Percentiles rank a stretch among this genome's conserved stretches.
These are phyloP conservation scores for Sclerotinia nivalis DNA, from an alignment of 2,329 filamentous ascomycete genomes.

Conservation along the genomic window DNA sequence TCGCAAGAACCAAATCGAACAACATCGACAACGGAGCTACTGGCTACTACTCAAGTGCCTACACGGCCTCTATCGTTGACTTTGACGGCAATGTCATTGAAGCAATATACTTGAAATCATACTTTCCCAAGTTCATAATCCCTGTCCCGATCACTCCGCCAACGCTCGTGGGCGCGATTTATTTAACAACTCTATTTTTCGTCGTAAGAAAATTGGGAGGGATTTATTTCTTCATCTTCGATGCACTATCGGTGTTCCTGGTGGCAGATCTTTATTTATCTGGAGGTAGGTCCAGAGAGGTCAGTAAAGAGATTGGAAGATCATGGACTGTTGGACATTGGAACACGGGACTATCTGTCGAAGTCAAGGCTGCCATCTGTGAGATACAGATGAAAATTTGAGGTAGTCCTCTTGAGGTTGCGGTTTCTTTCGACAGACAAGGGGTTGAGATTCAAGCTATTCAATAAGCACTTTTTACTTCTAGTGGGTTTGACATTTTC, in stretches of 20 bases:
- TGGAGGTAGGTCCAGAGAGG: background rate
- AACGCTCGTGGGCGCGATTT: background rate
- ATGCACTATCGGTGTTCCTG: background rate
- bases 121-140: background rate
- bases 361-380: background rate
- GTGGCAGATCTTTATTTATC: background rate
- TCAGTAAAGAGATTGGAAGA: background rate
- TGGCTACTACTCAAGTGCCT: background rate
- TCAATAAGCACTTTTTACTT: background rate
- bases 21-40: background rate
- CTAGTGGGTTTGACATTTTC: no score
- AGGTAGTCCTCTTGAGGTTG: background rate
- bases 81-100: slow-evolving; percentile 3
- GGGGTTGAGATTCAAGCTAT: no score
- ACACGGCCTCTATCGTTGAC: background rate
- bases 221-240: background rate
- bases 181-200: background rate
- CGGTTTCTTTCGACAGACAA: background rate
- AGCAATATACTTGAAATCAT: background rate
- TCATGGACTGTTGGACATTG: background rate
- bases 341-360: background rate
- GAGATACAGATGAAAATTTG: background rate
- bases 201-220: background rate
- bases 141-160: background rate
- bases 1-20: background rate